These are phyloP conservation scores for Platanthera zijinensis DNA, from an alignment of 106 monocot genomes.

Conservation along the genomic window DNA sequence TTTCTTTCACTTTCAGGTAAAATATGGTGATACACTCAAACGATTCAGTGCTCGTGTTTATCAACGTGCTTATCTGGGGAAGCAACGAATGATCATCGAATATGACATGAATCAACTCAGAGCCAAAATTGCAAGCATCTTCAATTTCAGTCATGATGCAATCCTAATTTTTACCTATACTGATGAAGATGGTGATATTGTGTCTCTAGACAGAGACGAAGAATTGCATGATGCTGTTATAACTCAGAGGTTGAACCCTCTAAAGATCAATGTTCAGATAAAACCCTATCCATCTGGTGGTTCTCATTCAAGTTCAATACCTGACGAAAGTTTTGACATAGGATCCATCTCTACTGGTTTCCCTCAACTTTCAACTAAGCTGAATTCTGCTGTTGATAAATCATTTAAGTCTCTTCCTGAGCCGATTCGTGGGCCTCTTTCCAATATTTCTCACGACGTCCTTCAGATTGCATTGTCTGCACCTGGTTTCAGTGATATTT, in stretches of 20 bases:
- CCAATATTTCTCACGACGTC: conserved; percentile 39
- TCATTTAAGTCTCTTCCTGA: conserved; percentile 30
- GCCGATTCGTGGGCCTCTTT: conserved; percentile 7
- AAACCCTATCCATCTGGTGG: conserved; percentile 14
- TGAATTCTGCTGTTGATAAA: conserved; percentile 32
- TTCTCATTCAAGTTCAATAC: conserved; percentile 3
- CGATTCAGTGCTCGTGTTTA: conserved; percentile 45
- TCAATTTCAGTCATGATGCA: conserved; percentile 46
- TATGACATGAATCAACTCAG: conserved; percentile 38
- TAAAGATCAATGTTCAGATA: conserved; percentile 61
- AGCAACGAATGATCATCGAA: conserved; percentile 22
- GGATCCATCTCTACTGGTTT: background rate
- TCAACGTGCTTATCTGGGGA: conserved; percentile 1
- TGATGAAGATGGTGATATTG: conserved; percentile 82
- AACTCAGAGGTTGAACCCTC: conserved; percentile 62
- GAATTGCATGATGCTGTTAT: conserved; percentile 81
- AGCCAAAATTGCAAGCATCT: conserved; percentile 47
- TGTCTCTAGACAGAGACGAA: conserved; percentile 66
- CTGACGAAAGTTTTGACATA: background rate
- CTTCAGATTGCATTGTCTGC: conserved; percentile 29
- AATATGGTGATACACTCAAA: conserved; percentile 57
- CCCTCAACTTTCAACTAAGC: background rate
- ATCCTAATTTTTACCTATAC: conserved; percentile 60
- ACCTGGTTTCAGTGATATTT: conserved; percentile 32
- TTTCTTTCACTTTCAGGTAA: conserved; percentile 44